Conservation (phyloP, 345 rosid species). For the Theobroma cacao region DNA sequence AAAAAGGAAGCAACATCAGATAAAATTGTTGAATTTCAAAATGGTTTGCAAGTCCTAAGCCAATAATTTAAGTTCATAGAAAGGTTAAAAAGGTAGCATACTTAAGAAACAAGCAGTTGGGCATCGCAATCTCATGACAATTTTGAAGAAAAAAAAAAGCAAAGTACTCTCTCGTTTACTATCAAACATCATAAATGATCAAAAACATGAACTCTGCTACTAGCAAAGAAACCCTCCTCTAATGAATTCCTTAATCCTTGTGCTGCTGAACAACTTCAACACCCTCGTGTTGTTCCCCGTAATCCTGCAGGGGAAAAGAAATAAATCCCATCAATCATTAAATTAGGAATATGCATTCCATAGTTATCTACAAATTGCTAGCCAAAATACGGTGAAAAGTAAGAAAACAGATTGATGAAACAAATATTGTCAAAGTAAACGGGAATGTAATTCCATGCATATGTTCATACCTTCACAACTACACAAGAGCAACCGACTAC, state of each 20-base stretch:
- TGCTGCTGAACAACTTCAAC: slow-evolving; percentile 5
- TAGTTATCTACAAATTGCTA: neutral
- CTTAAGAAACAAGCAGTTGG: neutral
- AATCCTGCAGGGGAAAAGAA: slow-evolving; percentile 1
- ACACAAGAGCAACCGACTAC: slow-evolving; percentile 82
- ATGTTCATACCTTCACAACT: slow-evolving; percentile 59
- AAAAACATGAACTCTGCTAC: neutral
- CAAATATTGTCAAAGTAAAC: neutral
- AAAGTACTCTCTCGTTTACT: neutral
- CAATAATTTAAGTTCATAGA: neutral
- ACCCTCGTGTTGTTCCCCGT: slow-evolving; percentile 2
- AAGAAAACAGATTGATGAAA: neutral
- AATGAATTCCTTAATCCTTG: neutral
- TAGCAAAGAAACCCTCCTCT: neutral
- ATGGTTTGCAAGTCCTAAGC: neutral
- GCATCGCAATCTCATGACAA: neutral
- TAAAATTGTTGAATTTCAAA: neutral
- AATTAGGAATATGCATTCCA: too few relatives aligned
- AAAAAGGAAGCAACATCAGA: neutral
- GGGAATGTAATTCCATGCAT: neutral
- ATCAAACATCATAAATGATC: neutral
- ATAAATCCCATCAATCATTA: neutral
- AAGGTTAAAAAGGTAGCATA: neutral
- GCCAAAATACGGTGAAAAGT: neutral
- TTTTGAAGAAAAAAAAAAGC: neutral